Evolutionary conservation across 2,329 filamentous ascomycete species (phyloP), one percentile per base, ranked within the genome.

Genomic region (Zymoseptoria pseudotritici): DNA sequence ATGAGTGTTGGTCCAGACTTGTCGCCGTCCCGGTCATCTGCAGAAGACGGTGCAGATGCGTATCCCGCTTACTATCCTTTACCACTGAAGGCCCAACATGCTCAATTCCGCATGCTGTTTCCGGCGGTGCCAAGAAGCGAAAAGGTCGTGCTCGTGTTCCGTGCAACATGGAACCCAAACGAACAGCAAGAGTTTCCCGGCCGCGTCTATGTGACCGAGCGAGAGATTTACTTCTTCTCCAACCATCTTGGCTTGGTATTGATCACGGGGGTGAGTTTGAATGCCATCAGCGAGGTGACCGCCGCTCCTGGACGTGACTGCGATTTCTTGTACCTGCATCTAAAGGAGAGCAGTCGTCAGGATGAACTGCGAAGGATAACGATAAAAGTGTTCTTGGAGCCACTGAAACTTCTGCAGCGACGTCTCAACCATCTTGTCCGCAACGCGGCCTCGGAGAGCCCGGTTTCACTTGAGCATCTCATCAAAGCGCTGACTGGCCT

Each of bases 191-290:
- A 89, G 62, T 90, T 97, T 61, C 87, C 87, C 8, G 87, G 94
- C 0, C 85, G 94, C 57, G 86, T 96, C 22, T 99, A 95, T 72
- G 86, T 96, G 61, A 97, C 93, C 0, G 82, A 87, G 0, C 86
- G 88, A 63, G 89, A 92, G 65, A 86, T 99, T 72, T 97, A 96
- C 74, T 97, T 99, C 71, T 99, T 97, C 75, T 95, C 92, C 68
- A 89, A 97, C 70, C 90, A 97, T 71, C 86, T 97, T 72, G 94
- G 94, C 5, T 82, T 99, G 5, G 88, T 97, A 0, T 81, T 96
- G 42, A 89, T 93, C 1, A 93, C 91, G 55, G 84, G 84, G 17
- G 84, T 95, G 55, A 85, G 82, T 58, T 80, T 99, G 59, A 83
- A 86, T 58, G 86, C 83, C 20, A 90, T 99, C 59, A 85, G 86